Conservation (phyloP, 2,329 filamentous ascomycete species). For the Hymenoscyphus linearis region DNA sequence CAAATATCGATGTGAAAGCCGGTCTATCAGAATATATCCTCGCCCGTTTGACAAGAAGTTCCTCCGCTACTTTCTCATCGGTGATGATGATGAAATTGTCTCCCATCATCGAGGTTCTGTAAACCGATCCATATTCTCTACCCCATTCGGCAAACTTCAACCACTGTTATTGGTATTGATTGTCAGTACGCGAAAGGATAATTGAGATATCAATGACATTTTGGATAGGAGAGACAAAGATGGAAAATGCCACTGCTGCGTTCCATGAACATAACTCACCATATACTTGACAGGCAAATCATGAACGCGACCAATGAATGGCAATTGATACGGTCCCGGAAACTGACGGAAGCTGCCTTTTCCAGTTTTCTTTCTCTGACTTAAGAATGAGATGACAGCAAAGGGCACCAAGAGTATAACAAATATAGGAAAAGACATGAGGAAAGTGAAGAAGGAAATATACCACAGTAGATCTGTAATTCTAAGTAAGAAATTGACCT, state of each 20-base stretch:
- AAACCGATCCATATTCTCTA: conserved; percentile 4
- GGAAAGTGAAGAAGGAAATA: neutral
- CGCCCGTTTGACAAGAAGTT: conserved; percentile 5
- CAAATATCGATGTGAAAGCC: conserved; percentile 7
- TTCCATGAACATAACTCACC: neutral
- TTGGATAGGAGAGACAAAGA: neutral
- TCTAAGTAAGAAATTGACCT: neutral
- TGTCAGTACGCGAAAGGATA: neutral
- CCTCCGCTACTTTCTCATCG: conserved; percentile 6
- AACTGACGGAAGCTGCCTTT: neutral
- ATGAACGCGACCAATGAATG: conserved; percentile 7
- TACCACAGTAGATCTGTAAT: neutral
- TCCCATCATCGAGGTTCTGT: conserved; percentile 1
- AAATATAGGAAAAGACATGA: neutral
- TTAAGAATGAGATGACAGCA: neutral
- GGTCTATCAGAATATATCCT: conserved; percentile 29
- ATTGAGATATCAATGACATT: neutral
- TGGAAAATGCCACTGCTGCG: neutral
- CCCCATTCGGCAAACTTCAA: conserved; percentile 6
- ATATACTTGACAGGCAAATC: conserved; percentile 8
- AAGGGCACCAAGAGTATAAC: neutral
- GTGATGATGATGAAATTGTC: conserved; percentile 1
- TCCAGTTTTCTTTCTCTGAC: neutral
- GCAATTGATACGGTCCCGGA: conserved; percentile 6
- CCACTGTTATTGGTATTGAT: neutral